Evolutionary conservation across 2,329 filamentous ascomycete genomes (phyloP).

Genomic region (Graphilbum ipis-grandicollis): DNA sequence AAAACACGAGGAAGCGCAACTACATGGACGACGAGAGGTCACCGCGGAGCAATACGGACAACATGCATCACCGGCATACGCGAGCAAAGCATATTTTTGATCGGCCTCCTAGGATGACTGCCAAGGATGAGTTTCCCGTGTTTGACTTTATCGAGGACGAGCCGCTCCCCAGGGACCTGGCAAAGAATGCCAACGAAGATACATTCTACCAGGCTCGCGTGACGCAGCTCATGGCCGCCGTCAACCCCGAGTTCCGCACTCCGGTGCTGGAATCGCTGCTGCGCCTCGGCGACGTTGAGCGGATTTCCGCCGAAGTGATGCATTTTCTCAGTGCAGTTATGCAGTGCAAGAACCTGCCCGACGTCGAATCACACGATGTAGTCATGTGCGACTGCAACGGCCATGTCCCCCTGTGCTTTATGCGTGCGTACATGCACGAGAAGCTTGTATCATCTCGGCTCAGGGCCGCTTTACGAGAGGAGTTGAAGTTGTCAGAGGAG

Average conservation of each 20-base stretch:
- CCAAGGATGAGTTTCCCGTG: neutral
- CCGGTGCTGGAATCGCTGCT: constrained; percentile 1
- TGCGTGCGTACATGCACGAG: constrained; percentile 1
- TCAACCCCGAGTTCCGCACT: neutral
- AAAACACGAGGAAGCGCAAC: too few relatives aligned
- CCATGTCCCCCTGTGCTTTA: constrained; percentile 3
- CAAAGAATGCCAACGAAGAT: neutral
- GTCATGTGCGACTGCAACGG: constrained; percentile 9
- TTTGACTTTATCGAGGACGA: neutral
- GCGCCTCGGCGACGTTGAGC: constrained; percentile 2
- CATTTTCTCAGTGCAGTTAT: constrained; percentile 2
- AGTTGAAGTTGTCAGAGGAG: too few relatives aligned
- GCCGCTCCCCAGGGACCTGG: too few relatives aligned
- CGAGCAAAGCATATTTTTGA: neutral
- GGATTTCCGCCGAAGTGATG: constrained; percentile 4
- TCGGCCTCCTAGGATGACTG: neutral
- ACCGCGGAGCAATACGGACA: neutral
- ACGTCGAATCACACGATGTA: constrained; percentile 5
- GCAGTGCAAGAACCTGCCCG: constrained; percentile 1
- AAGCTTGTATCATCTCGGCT: too few relatives aligned
- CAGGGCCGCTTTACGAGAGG: too few relatives aligned
- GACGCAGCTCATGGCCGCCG: neutral
- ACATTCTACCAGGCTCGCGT: neutral
- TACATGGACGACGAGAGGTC: too few relatives aligned
- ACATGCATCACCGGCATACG: neutral